Base-by-base conservation (phyloP, 805 yeast species). In the Zygoascus ofunaensis region DNA sequence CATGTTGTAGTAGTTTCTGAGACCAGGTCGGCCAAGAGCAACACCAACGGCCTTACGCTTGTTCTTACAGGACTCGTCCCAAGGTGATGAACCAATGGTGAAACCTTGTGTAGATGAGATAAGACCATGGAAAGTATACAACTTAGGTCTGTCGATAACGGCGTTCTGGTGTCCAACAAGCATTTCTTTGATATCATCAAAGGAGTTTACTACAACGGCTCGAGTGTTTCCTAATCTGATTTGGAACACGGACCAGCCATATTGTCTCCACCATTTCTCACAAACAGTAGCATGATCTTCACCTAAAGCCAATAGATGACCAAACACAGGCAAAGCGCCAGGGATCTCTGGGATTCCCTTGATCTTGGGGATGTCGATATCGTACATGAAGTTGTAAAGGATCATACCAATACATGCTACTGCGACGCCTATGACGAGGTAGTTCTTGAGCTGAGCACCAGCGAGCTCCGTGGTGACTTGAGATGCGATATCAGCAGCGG, bases 191-290 rank as follows among this genome's bases (percentile, higher is more conserved):
- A 77, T 75, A 7, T 80, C 74, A 4, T 70, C 73, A 53, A 64
- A 78, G 1, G 82, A 71, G 56, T 83, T 81, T n/a, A 79, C 87
- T 15, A 83, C 79, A 12, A 84, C 71, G 1, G 80, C 74, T n/a
- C 72, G 62, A 23, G 62, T 66, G 20, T 59, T 64, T 0, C 94
- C 94, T 42, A 83, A 60, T 43, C 81, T 62, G 38, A 82, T 68
- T 52, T 82, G 89, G 54, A 72, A 81, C 1, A 80, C 72, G 2
- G 66, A 59, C 39, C 57, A 45, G 3, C 49, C 55, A 45, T 60
- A 58, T 40, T 59, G 41, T 35, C 56, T 44, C 39, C 67, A 51
- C 55, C 67, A 55, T 32, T 51, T 44, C 39, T 59, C 57, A 39
- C 64, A 54, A 17, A 51, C 56, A 12, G 61, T 48, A 14, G 67